A percentile compares a stretch with the other conserved stretches of the same genome.
Conservation (phyloP, 2,329 filamentous ascomycete species). For the Alternaria sp. region DNA sequence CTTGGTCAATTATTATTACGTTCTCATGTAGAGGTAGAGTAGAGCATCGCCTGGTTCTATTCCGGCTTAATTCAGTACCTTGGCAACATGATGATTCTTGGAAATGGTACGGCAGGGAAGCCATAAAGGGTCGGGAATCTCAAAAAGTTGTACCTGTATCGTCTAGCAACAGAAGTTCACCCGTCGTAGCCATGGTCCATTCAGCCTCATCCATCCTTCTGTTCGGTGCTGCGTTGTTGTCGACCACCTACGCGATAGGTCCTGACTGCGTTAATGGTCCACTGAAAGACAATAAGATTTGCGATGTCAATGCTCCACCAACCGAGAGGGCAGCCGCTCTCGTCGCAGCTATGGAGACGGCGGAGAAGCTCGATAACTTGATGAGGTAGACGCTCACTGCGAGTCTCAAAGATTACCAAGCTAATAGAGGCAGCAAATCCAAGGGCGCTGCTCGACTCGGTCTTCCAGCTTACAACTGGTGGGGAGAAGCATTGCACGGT, state of each 20-base stretch:
- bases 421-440: conserved; percentile 56
- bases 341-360: neutral
- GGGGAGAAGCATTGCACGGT: conserved; percentile 70
- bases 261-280: conserved; percentile 62
- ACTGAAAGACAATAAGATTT: conserved; percentile 58
- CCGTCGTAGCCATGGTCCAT: conserved; percentile 3
- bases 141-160: neutral
- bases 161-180: neutral
- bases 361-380: neutral
- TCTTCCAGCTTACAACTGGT: conserved; percentile 61
- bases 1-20: neutral
- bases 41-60: neutral
- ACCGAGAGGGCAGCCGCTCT: conserved; percentile 58
- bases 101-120: neutral
- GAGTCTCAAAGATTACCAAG: conserved; percentile 22
- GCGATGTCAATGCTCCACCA: conserved; percentile 53
- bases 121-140: conserved; percentile 3
- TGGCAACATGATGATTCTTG: neutral
- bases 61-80: neutral
- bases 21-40: neutral
- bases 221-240: conserved; percentile 8
- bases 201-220: neutral
- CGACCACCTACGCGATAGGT: conserved; percentile 19
- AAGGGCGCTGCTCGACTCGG: conserved; percentile 65
- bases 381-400: neutral